Conservation (phyloP, 2,329 filamentous ascomycete species). For the Talaromyces piceae region DNA sequence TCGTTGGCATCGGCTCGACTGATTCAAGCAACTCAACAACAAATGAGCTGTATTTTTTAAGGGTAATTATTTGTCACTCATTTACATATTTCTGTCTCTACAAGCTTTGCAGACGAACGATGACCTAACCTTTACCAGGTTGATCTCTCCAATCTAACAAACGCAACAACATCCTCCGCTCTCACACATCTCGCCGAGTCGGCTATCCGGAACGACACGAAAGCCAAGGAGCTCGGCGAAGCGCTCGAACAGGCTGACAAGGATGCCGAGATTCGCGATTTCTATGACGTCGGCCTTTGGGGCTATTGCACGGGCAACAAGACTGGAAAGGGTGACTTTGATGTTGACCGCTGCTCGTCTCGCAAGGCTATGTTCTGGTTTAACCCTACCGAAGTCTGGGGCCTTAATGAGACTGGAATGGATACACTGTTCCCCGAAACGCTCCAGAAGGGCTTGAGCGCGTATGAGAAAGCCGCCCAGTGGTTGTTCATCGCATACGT, state of each 20-base stretch:
- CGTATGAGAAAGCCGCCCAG: constrained; percentile 65
- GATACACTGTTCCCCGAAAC: constrained; percentile 60
- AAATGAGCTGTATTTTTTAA: constrained; percentile 50
- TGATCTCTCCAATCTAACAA: constrained; percentile 55
- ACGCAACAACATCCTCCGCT: constrained; percentile 31
- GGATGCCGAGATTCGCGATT: constrained; percentile 57
- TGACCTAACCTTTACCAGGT: constrained; percentile 30
- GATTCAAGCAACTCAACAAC: constrained; percentile 41
- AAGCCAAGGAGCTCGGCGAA: constrained; percentile 26
- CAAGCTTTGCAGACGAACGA: not conserved
- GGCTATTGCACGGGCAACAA: constrained; percentile 67
- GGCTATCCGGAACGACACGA: constrained; percentile 3
- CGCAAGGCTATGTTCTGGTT: constrained; percentile 70
- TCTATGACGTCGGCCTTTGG: constrained; percentile 79
- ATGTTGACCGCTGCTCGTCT: constrained; percentile 57
- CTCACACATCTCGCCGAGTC: not conserved
- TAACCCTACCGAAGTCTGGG: constrained; percentile 60
- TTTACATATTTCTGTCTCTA: no score
- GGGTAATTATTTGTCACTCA: constrained; percentile 16
- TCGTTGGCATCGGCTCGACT: constrained; percentile 52
- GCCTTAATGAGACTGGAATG: constrained; percentile 48
- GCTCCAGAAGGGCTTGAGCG: constrained; percentile 59
- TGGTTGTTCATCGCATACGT: constrained; percentile 81
- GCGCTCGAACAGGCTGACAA: constrained; percentile 32
- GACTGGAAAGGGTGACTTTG: constrained; percentile 46